A percentile compares a stretch with the other conserved stretches of the same genome.
phyloP scores from a whole-genome alignment of 139 green algal genomes.

The Chlorella sp. region DNA sequence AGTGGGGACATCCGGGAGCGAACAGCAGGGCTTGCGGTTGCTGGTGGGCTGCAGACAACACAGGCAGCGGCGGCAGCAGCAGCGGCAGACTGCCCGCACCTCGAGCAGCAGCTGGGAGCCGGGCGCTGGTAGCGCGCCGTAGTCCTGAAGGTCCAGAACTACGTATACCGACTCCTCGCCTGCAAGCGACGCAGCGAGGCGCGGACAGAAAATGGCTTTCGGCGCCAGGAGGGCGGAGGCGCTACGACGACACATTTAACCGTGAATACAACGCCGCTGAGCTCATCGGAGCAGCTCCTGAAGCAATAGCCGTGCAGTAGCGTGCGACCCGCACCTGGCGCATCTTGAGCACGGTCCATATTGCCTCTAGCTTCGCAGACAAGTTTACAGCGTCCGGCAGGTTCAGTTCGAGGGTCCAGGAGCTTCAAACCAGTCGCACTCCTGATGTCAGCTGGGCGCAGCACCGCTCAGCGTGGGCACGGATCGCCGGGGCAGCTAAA shows the following conservation, averaged over 20 bases:
- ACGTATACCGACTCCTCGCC: conserved; percentile 27
- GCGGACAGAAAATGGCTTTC: neutral
- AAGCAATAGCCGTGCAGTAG: neutral
- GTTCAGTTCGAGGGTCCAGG: too few species aligned
- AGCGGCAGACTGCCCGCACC: neutral
- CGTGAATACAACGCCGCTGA: neutral
- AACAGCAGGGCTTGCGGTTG: neutral
- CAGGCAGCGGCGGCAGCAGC: neutral
- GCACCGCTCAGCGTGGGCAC: too few species aligned
- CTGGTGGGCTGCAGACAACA: too few species aligned
- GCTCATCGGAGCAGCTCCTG: neutral
- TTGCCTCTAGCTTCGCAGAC: neutral
- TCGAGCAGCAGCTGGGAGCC: conserved; percentile 8
- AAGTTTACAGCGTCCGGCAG: too few species aligned
- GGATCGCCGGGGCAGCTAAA: too few species aligned
- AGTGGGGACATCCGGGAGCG: too few species aligned
- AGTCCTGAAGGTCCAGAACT: conserved; percentile 4
- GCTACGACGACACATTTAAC: neutral
- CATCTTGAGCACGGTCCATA: neutral
- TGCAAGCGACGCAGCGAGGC: neutral
- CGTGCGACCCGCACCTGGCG: neutral
- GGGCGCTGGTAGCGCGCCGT: neutral
- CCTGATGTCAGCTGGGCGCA: too few species aligned
- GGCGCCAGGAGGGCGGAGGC: neutral
- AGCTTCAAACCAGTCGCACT: too few species aligned